phyloP scores from a whole-genome alignment of 495 filamentous ascomycete species.

The Podospora fimiseda region DNA sequence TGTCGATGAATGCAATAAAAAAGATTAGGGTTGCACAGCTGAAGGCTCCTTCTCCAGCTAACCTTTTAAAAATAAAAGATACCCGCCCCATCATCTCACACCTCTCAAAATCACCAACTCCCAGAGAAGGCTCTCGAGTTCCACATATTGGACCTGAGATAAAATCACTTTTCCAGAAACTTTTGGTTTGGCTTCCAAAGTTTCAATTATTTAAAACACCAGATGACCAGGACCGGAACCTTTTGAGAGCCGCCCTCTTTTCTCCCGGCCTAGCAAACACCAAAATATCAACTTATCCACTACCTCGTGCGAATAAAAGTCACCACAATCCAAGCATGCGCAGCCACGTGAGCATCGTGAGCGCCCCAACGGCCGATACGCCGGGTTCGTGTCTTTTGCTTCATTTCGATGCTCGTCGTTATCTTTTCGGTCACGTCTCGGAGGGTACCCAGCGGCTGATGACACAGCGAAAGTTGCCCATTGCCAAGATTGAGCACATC shows the following conservation, averaged over 20 bases:
- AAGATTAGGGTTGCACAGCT: background rate
- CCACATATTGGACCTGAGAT: background rate
- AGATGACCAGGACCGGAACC: background rate
- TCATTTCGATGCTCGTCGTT: conserved; percentile 71
- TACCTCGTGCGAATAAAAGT: background rate
- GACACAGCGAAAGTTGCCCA: conserved; percentile 53
- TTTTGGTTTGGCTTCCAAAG: background rate
- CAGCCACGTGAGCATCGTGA: conserved; percentile 63
- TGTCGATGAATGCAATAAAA: background rate
- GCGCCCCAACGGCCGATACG: conserved; percentile 85
- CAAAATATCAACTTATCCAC: background rate
- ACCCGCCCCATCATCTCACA: background rate
- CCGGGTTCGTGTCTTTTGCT: conserved; percentile 70
- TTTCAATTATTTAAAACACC: background rate
- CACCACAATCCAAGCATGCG: no score
- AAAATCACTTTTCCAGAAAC: background rate
- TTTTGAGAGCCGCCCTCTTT: background rate
- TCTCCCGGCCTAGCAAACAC: background rate
- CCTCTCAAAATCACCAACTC: background rate
- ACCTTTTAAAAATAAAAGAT: background rate
- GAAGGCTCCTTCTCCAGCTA: background rate
- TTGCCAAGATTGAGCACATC: conserved; percentile 60
- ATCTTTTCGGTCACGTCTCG: conserved; percentile 76
- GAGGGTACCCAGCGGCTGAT: conserved; percentile 83
- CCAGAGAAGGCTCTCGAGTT: background rate